Evolutionary conservation across 805 yeast species (phyloP).

Genomic region (Ogataea methanolica): DNA sequence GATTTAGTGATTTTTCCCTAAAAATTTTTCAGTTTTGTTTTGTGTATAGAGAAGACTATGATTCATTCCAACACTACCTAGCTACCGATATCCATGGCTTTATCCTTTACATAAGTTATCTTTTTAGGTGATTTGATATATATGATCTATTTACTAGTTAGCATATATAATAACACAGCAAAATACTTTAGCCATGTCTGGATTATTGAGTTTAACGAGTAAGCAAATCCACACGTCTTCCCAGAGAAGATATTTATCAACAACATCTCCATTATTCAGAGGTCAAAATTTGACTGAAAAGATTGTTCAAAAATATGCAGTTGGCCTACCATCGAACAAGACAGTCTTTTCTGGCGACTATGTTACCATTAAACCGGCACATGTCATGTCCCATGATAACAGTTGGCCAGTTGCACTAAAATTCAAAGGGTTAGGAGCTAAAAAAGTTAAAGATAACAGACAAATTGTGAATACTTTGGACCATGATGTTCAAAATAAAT

Average conservation of each 20-base stretch:
- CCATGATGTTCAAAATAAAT: constrained; percentile 94
- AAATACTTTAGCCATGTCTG: not conserved
- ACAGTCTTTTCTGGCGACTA: constrained; percentile 86
- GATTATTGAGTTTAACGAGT: not conserved
- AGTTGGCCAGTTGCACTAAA: constrained; percentile 99
- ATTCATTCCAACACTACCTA: too few relatives aligned
- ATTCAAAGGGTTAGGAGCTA: constrained; percentile 92
- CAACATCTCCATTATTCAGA: constrained; percentile 15
- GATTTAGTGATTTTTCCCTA: too few relatives aligned
- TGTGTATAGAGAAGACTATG: too few relatives aligned
- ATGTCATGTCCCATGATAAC: constrained; percentile 99
- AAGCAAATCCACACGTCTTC: not conserved
- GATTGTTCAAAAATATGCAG: constrained; percentile 90
- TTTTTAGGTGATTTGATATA: not conserved
- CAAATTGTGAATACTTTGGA: constrained; percentile 96
- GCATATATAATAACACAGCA: not conserved
- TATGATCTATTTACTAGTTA: not conserved
- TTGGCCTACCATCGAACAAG: constrained; percentile 74
- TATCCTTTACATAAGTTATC: too few relatives aligned
- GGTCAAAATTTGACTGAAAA: constrained; percentile 93
- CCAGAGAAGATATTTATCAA: constrained; percentile 1
- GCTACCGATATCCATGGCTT: too few relatives aligned
- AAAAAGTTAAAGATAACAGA: constrained; percentile 70
- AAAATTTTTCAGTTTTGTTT: too few relatives aligned
- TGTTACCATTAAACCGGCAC: constrained; percentile 91